Evolutionary conservation across 768 basidiomycete genomes (phyloP), one percentile per base, ranked within the genome.

Genomic region (Hemileccinum impolitum): DNA sequence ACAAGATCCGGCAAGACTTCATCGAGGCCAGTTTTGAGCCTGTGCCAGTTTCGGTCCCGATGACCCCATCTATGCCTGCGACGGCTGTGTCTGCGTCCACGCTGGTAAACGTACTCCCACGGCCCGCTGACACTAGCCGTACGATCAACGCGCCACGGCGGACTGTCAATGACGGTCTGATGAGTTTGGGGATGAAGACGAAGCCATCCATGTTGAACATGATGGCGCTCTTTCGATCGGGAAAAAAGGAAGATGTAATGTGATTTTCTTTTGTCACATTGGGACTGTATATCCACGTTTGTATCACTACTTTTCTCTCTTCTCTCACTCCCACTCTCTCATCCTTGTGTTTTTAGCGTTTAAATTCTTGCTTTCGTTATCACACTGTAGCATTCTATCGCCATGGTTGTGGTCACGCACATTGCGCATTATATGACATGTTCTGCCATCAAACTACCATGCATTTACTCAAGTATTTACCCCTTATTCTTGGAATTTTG

Each of bases 1-100:
- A 65, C 12, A 60, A 58, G 17, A 65, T 70, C 49, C 68, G 66
- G 39, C 61, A 44, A 53, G 74, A 74, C 39, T 79, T 79, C 46
- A 50, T 78, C 53, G 67, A 70, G 14, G 60, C 69, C n/a, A 76
- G 75, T 30, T 79, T 78, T 52, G 59, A 61, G n/a, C 74, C 75
- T 14, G 31, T 14, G 6, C 45, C 39, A 19, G 17, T 37, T 0
- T n/a, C n/a, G 25, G 39, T 43, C 1, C 43, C 53, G 10, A 50
- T 18, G 42, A 43, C 54, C 19, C 51, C 51, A 23, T 39, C 32
- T 17, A 35, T 26, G 13, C 49, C 38, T 12, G 17, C 30, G 31
- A 37, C 39, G 11, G 37, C 42, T 10, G 15, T 35, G 2, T 35
- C 38, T 14, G 19, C 21, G n/a, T 34, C 39, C 11, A 39, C 28